Evolutionary conservation across 768 basidiomycete genomes (phyloP).

Genomic region (Boletus rex-veris): DNA sequence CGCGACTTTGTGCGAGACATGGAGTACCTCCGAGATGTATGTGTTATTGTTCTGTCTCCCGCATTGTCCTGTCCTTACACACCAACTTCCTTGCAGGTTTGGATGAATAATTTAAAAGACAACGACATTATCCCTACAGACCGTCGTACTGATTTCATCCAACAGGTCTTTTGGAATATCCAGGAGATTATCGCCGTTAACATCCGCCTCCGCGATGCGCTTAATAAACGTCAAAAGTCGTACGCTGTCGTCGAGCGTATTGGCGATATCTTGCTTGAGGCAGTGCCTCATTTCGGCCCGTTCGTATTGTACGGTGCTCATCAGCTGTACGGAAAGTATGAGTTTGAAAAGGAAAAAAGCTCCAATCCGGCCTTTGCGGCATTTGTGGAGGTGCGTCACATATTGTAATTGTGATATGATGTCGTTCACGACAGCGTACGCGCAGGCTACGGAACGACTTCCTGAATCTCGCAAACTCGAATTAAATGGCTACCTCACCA

Average conservation of each 20-base stretch:
- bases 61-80: not conserved
- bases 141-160: constrained; percentile 79
- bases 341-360: constrained; percentile 98
- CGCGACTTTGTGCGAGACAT: constrained; percentile 97
- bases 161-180: constrained; percentile 98
- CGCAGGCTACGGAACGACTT: constrained; percentile 80
- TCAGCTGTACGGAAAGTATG: constrained; percentile 96
- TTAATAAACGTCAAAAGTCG: constrained; percentile 93
- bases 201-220: constrained; percentile 83
- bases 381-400: constrained; percentile 80
- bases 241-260: constrained; percentile 91
- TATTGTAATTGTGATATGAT: not conserved
- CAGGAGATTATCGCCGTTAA: constrained; percentile 92
- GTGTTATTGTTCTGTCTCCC: constrained; percentile 26
- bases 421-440: not conserved
- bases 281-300: constrained; percentile 83
- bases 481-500: constrained; percentile 95
- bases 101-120: constrained; percentile 84
- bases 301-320: constrained; percentile 96
- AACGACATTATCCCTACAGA: constrained; percentile 71
- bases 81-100: constrained; percentile 48
- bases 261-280: constrained; percentile 86
- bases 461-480: constrained; percentile 97
- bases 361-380: constrained; percentile 88
- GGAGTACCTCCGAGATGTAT: constrained; percentile 94